phyloP scores from a whole-genome alignment of 208 protist species.

The Crithidia fasciculata region DNA sequence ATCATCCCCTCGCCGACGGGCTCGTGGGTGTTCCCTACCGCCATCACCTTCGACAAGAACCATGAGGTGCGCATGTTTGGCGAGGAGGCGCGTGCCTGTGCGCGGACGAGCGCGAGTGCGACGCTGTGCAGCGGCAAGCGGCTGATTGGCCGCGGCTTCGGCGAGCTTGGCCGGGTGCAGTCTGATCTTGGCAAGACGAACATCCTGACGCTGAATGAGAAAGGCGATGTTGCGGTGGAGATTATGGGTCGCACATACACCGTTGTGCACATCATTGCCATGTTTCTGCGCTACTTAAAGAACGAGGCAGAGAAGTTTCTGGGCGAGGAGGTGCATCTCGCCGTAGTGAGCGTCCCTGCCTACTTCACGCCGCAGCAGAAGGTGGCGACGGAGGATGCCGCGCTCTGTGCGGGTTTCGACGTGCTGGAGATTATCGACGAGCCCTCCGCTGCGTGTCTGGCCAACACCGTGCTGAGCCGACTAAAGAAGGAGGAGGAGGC shows the following conservation, averaged over 20 bases:
- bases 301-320: conserved; percentile 86
- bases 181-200: conserved; percentile 88
- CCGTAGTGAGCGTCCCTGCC: conserved; percentile 92
- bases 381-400: conserved; percentile 93
- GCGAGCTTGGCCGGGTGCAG: conserved; percentile 84
- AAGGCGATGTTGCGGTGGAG: conserved; percentile 87
- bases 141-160: conserved; percentile 87
- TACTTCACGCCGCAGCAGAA: conserved; percentile 93
- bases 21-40: conserved; percentile 92
- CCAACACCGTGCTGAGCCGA: conserved; percentile 79
- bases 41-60: conserved; percentile 92
- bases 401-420: conserved; percentile 89
- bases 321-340: conserved; percentile 80
- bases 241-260: conserved; percentile 91
- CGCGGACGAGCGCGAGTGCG: conserved; percentile 85
- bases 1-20: conserved; percentile 92
- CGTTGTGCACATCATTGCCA: conserved; percentile 92
- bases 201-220: conserved; percentile 86
- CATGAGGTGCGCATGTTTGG: conserved; percentile 87
- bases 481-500: conserved; percentile 2
- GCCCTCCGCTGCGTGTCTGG: conserved; percentile 88
- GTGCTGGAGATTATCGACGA: conserved; percentile 94
- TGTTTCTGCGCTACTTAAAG: conserved; percentile 93
- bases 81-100: conserved; percentile 87
- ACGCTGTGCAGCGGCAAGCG: conserved; percentile 92